Base-by-base conservation (phyloP, 768 basidiomycete genomes). In the Boletus pseudopeckii region DNA sequence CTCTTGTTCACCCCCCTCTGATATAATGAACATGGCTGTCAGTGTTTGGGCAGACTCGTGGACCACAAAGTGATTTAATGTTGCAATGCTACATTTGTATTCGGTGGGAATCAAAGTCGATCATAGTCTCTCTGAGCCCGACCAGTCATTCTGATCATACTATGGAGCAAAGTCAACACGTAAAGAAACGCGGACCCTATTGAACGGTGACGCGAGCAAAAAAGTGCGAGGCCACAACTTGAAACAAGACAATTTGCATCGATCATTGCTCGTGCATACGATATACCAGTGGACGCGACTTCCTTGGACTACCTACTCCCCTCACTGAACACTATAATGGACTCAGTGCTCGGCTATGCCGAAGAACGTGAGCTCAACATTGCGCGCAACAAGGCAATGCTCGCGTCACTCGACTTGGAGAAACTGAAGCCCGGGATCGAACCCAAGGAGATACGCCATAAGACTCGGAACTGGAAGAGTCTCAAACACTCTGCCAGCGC, bases 401-500 rank as follows among this genome's bases (percentile, higher is more conserved):
- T 88, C 38, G 63, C 62, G 10, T 48, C 54, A 0, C 63, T 85
- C 8, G 79, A 74, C 0, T 67, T 87, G 2, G 44, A 56, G n/a
- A 57, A 52, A 39, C 57, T 71, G 7, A 75, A 73, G 49, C 80
- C 81, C 22, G 48, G 69, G 2, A 70, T 76, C 20, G 82, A 81
- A 55, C 80, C 80, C 0, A 77, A 73, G 54, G 79, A 80, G 53
- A 61, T 52, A 15, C 52, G 50, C 24, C 75, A 69, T 45, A 59
- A 57, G 7, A n/a, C n/a, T n/a, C n/a, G n/a, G n/a, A 65, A 51
- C 5, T 22, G 5, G 1, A 50, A 40, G 24, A 55, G 46, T n/a
- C 1, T 43, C 50, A 56, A 41, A 18, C 14, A 17, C 1, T 30
- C 54, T 14, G 9, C 20, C 9, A 1, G 6, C n/a, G 2, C 38